These are phyloP conservation scores for Bifiguratus adelaidae DNA, from an alignment of 192 early-diverging fungal genomes.

Conservation along the genomic window DNA sequence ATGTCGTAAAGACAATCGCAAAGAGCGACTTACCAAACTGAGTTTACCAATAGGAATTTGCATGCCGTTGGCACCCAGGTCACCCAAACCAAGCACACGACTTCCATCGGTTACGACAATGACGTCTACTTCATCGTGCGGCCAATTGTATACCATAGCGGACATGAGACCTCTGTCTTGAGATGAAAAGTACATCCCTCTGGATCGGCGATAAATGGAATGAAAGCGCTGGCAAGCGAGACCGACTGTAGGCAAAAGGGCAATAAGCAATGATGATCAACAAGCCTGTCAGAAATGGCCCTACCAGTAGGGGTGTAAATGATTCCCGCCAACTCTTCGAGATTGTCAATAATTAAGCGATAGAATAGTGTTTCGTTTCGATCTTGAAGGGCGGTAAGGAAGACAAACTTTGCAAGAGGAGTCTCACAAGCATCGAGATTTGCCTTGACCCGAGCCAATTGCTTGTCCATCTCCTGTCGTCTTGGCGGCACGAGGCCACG, in stretches of 20 bases:
- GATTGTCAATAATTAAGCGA: conserved; percentile 32
- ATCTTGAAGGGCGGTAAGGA: conserved; percentile 40
- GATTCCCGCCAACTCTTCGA: conserved; percentile 38
- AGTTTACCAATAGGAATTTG: conserved; percentile 28
- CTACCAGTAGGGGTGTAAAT: conserved; percentile 46
- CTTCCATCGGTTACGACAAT: conserved; percentile 25
- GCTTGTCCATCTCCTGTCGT: conserved; percentile 43
- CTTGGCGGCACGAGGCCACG: conserved; percentile 41
- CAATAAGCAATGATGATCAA: conserved; percentile 2
- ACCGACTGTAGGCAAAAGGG: conserved; percentile 25
- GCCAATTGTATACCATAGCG: conserved; percentile 44
- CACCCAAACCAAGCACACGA: conserved; percentile 21
- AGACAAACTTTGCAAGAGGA: conserved; percentile 38
- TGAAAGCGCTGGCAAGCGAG: conserved; percentile 34
- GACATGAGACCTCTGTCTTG: conserved; percentile 39
- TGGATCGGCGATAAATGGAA: conserved; percentile 37
- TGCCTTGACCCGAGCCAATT: conserved; percentile 35
- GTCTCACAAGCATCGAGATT: conserved; percentile 34
- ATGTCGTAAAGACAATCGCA: background rate
- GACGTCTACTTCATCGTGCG: conserved; percentile 38
- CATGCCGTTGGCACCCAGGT: conserved; percentile 24
- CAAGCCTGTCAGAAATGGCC: background rate
- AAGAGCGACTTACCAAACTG: conserved; percentile 16
- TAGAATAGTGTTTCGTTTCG: conserved; percentile 43
- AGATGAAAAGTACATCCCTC: conserved; percentile 43